phyloP scores from a whole-genome alignment of 257 asterid genomes.

The Oldenlandia corymbosa region DNA sequence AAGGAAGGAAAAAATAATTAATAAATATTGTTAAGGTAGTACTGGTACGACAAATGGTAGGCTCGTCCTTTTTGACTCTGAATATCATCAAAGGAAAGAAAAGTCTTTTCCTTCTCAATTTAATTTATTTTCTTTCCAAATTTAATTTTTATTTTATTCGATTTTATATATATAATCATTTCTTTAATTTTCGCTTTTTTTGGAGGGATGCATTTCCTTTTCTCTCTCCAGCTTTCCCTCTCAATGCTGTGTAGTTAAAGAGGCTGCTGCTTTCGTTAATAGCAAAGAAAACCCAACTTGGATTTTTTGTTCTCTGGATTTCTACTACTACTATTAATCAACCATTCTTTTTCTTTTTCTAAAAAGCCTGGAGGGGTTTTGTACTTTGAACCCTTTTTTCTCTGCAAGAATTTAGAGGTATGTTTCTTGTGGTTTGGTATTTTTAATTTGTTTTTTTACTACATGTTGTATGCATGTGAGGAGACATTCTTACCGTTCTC shows the following conservation, averaged over 20 bases:
- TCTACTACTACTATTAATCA: no score
- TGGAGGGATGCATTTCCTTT: no score
- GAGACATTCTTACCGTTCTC: neutral
- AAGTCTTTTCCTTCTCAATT: conserved; percentile 13
- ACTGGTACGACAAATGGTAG: conserved; percentile 15
- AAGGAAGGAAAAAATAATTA: neutral
- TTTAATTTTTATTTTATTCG: neutral
- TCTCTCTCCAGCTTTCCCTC: conserved; percentile 34
- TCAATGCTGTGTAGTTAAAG: conserved; percentile 27
- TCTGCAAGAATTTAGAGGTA: conserved; percentile 13
- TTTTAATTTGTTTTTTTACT: neutral
- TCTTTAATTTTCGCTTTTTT: no score
- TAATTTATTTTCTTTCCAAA: neutral
- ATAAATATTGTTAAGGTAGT: neutral
- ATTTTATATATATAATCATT: no score
- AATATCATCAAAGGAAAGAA: conserved; percentile 20
- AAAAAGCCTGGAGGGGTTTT: conserved; percentile 14
- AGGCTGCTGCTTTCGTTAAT: conserved; percentile 12
- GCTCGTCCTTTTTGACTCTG: conserved; percentile 18
- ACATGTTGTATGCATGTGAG: no score
- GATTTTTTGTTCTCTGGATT: neutral
- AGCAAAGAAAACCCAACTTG: conserved; percentile 19
- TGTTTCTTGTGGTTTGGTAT: conserved; percentile 4
- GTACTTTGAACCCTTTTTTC: conserved; percentile 2
- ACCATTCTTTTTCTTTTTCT: conserved; percentile 4